Evolutionary conservation across 306 rosid genomes (phyloP).

Genomic region (Neltuma alba): DNA sequence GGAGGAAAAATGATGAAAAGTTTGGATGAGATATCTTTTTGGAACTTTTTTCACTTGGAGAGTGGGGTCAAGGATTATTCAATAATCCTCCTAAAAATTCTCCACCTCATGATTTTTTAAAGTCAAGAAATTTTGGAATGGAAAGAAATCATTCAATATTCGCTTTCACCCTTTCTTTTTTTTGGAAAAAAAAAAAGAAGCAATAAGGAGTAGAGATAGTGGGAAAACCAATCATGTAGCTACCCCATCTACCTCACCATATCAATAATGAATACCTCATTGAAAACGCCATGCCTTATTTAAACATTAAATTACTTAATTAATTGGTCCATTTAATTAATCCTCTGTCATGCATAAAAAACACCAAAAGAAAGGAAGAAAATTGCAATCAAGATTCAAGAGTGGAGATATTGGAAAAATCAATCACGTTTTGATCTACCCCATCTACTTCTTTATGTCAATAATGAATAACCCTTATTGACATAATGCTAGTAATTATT

Average conservation of each 20-base stretch:
- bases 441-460: constrained; percentile 39
- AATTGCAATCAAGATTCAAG: neutral
- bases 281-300: constrained; percentile 5
- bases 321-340: neutral
- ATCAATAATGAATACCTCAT: constrained; percentile 28
- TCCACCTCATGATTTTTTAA: neutral
- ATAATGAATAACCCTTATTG: constrained; percentile 10
- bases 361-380: neutral
- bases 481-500: neutral
- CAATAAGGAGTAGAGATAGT: neutral
- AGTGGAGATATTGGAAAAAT: neutral
- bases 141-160: neutral
- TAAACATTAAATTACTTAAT: neutral
- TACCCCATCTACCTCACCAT: constrained; percentile 38
- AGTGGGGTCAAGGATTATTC: neutral
- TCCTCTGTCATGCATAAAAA: neutral
- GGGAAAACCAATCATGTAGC: constrained; percentile 14
- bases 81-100: neutral
- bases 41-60: neutral
- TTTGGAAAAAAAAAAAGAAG: neutral
- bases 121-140: neutral
- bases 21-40: neutral
- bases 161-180: neutral
- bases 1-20: neutral
- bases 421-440: neutral